Conservation (phyloP, 139 green algal genomes). For the Raphidocelis subcapitata region DNA sequence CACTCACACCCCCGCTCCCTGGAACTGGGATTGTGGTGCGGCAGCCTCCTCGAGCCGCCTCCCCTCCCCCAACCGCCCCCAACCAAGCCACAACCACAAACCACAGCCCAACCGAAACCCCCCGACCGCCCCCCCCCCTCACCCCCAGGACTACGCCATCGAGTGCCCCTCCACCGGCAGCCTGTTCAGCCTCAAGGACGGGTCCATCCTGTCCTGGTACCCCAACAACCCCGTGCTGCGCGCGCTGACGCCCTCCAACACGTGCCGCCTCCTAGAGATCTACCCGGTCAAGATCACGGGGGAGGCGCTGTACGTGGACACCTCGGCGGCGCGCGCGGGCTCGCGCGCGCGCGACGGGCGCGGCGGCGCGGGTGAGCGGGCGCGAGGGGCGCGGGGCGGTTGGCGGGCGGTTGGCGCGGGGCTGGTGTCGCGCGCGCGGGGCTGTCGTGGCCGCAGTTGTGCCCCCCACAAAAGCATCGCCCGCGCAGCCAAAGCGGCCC, state of each 20-base stretch:
- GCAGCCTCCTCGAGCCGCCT: not conserved
- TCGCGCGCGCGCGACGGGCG: conserved; percentile 1
- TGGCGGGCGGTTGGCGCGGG: too few relatives aligned
- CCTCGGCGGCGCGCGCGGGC: not conserved
- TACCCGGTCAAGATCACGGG: conserved; percentile 82
- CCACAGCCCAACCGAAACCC: too few relatives aligned
- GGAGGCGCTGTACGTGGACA: conserved; percentile 75
- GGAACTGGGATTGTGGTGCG: too few relatives aligned
- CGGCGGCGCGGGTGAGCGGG: conserved; percentile 17
- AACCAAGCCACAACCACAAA: too few relatives aligned
- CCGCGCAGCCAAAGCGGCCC: too few relatives aligned
- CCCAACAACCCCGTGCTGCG: conserved; percentile 89
- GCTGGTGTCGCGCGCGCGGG: too few relatives aligned
- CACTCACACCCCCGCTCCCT: too few relatives aligned
- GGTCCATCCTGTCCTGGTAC: conserved; percentile 91
- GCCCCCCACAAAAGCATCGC: too few relatives aligned
- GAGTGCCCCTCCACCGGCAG: conserved; percentile 88
- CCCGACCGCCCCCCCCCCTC: not conserved
- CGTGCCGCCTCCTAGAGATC: conserved; percentile 65
- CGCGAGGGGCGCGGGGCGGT: not conserved
- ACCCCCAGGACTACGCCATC: conserved; percentile 79
- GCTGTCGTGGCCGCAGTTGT: too few relatives aligned
- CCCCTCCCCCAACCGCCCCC: not conserved
- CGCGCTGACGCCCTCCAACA: conserved; percentile 74
- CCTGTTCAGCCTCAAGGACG: conserved; percentile 91